A percentile compares a stretch with the other conserved stretches of the same genome.
phyloP scores from a whole-genome alignment of 805 yeast genomes.

The Candida peoriensis region DNA sequence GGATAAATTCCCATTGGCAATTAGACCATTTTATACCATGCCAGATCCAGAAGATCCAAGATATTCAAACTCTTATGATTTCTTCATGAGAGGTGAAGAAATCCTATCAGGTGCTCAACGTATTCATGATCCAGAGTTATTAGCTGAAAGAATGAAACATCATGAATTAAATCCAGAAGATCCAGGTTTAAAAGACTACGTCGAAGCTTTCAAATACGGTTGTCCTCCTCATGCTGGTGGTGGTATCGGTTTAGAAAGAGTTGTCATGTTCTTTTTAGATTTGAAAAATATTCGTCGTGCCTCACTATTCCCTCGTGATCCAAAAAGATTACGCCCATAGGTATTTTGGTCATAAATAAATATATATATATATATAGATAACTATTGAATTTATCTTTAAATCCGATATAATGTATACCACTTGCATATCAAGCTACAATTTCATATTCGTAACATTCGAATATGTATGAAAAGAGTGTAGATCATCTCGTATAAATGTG shows the following conservation, averaged over 20 bases:
- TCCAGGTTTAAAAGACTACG: constrained; percentile 86
- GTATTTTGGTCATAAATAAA: too few relatives aligned
- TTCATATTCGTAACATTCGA: too few relatives aligned
- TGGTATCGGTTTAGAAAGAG: constrained; percentile 99
- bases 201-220: constrained; percentile 89
- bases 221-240: constrained; percentile 99
- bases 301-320: constrained; percentile 99
- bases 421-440: too few relatives aligned
- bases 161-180: constrained; percentile 78
- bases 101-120: constrained; percentile 99
- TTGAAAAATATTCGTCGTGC: constrained; percentile 97
- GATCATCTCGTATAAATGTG: too few relatives aligned
- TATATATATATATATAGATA: too few relatives aligned
- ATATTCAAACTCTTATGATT: constrained; percentile 96
- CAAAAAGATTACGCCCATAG: constrained; percentile 84
- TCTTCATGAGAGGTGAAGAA: constrained; percentile 99
- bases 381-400: too few relatives aligned
- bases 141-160: constrained; percentile 72
- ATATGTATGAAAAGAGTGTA: too few relatives aligned
- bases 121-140: constrained; percentile 86
- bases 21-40: constrained; percentile 99
- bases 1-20: constrained; percentile 95
- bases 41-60: constrained; percentile 90
- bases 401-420: too few relatives aligned
- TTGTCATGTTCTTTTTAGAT: constrained; percentile 95